Base-by-base conservation (phyloP, 768 basidiomycete genomes). In the Terana coerulea region DNA sequence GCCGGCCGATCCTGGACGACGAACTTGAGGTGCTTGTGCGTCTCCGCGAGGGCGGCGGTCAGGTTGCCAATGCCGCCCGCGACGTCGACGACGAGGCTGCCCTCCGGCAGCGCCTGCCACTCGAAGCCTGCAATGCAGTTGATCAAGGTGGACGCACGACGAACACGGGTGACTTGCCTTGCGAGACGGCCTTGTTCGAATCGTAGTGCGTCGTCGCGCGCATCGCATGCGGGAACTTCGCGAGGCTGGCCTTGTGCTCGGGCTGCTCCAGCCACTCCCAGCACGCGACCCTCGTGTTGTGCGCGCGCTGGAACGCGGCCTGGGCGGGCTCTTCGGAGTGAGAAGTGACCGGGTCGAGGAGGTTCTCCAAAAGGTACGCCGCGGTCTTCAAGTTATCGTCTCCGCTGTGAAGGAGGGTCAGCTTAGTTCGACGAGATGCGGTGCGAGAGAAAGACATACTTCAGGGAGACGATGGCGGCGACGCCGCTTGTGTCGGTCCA, bases 1-100 rank as follows among this genome's bases (percentile, higher is more conserved):
- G 59, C 42, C 6, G 57, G 48, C 12, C 59, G 62, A 53, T 71
- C 70, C 34, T 71, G 68, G 14, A 69, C 45, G n/a, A 68, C 43
- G 47, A 64, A 52, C 19, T 56, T 61, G 34, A 69, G 47, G 11
- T 66, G 50, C 0, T 65, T 61, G 19, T 58, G 34, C 3, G 31
- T 47, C 26, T 54, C 29, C 6, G 63, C 61, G 8, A 71, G 47
- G 2, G 51, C 52, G 33, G 68, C 37, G 2, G 61, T 42, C 14
- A 57, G 44, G 14, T 55, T 47, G 6, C 68, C 69, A 24, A 68
- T 52, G 0, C 67, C 68, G 4, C 66, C 67, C 1, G 67, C 68
- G 12, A 72, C 67, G 45, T 70, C 70, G 17, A 70, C 67, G 21
- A 72, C 49, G 3, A 62, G 19, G 1, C 54, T 52, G 4, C 60